Base-by-base conservation (phyloP, 1,139 yeast species). In the Eremothecium sinecaudum region DNA sequence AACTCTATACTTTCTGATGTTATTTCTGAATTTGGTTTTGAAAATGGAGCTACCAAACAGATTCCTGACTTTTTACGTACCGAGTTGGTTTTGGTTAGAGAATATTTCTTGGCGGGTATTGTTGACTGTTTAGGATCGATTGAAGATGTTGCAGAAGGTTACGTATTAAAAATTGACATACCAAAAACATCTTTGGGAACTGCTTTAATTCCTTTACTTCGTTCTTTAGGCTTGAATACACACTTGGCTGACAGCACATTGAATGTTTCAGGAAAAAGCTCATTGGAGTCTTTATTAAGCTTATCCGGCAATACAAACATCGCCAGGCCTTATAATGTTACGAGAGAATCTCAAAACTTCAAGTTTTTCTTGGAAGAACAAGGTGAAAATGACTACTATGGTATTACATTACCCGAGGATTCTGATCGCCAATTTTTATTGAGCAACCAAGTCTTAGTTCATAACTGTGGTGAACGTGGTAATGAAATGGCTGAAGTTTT, bases 401-500 rank as follows among this genome's bases (percentile, higher is more conserved):
- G 70, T 53, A 45, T 65, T 33, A 62, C 69, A 24, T 52, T 65
- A 40, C 48, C 53, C 20, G 56, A 55, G 16, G 44, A 49, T n/a
- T 49, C 66, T 24, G 71, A 66, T 42, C 65, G 63, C 34, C 57
- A 59, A 48, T 66, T 61, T 46, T 46, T 66, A 45, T 48, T 65
- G 34, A 50, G 66, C 4, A 59, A 61, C 37, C 44, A 52, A 40
- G 59, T 61, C 14, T 40, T 62, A 8, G 69, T 60, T 22, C 64
- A n/a, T n/a, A n/a, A n/a, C n/a, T n/a, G 59, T 41, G 96, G 96
- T 59, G 96, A 86, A 67, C 64, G 97, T 46, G 96, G 96, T 59
- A 90, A 90, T 57, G 98, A 90, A 66, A 90, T 90, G 97, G 97
- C 98, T 35, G 98, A 90, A 66, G 98, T 90, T 25, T 73, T 90